These are phyloP conservation scores for Wickerhamiella parazyma DNA, from an alignment of 805 yeast species.

Conservation along the genomic window DNA sequence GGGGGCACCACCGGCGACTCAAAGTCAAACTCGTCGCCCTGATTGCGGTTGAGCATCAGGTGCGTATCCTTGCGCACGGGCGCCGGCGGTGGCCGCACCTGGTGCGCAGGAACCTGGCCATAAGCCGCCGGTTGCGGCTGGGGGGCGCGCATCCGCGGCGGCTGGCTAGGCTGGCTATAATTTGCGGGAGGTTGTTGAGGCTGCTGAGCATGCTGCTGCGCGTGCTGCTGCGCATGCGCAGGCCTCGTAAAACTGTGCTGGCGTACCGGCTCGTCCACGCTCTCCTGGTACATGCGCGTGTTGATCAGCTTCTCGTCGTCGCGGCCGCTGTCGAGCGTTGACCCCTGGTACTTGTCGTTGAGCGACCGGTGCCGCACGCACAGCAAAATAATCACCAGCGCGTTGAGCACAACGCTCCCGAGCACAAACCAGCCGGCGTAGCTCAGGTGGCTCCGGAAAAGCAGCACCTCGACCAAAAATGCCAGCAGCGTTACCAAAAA, in stretches of 20 bases:
- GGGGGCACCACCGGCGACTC: conserved; percentile 14
- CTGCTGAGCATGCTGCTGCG: background rate
- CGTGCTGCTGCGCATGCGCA: background rate
- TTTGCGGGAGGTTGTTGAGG: too few species aligned
- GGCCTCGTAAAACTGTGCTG: too few species aligned
- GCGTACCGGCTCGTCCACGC: background rate
- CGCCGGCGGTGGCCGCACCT: background rate
- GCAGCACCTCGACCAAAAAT: conserved; percentile 65
- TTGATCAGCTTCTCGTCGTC: conserved; percentile 17
- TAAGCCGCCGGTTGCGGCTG: background rate
- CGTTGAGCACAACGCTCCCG: conserved; percentile 50
- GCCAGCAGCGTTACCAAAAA: conserved; percentile 59
- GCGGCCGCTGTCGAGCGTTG: conserved; percentile 9
- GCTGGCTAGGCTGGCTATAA: too few species aligned
- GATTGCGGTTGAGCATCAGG: background rate
- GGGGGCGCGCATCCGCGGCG: background rate
- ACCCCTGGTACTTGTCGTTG: conserved; percentile 24
- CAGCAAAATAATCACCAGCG: conserved; percentile 47
- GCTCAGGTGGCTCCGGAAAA: conserved; percentile 60
- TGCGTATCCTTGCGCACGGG: conserved; percentile 6
- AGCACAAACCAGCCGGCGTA: conserved; percentile 82
- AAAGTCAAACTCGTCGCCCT: background rate
- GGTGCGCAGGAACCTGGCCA: background rate
- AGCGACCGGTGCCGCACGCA: conserved; percentile 63
- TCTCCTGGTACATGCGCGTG: conserved; percentile 3